Evolutionary conservation across 2,329 filamentous ascomycete genomes (phyloP), one percentile per base, ranked within the genome.

Genomic region (Exserohilum turcica): DNA sequence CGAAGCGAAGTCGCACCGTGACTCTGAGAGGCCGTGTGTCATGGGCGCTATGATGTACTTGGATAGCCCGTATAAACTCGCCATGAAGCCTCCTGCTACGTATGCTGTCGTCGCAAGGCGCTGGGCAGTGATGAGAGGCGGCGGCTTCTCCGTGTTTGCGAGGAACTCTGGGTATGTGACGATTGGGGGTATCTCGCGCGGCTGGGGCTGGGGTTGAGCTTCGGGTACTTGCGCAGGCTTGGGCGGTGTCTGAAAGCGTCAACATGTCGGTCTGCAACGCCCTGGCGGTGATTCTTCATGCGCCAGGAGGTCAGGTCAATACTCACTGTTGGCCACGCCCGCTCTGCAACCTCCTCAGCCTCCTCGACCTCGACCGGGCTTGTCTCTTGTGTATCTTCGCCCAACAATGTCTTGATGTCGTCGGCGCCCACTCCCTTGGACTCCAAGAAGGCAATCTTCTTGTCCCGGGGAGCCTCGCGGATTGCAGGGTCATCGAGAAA

Each of bases 401-500:
- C 57, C 33, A 96, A 76, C 6, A 96, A 78, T 43, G 79, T 77
- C 61, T 90, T 78, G 56, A 96, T 90, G 56, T 93, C 86, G 28
- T 82, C 79, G 4, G 82, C 77, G 3, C 76, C 77, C 6, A 96
- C 77, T 3, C 90, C 90, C 72, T 97, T 97, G 44, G 84, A 84
- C 66, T 86, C 82, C 1, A 97, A 77, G 63, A 96, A 96, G 6
- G 84, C 82, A 16, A 83, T 79, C 77, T 96, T 96, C 74, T 86
- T 87, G 50, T 90, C 87, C 38, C 81, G 80, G 0, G 88, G 80
- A 29, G 88, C 85, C 73, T 87, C 78, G 53, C 83, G 85, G 52
- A 96, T 89, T 16, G 82, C 80, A 6, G 89, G 85, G 55, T 95
- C 88, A 44, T 89, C 79, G 3, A 97, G 82, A 68, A 96, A 97